Evolutionary conservation across 768 basidiomycete species (phyloP).

Genomic region (Termitomyces sp.): DNA sequence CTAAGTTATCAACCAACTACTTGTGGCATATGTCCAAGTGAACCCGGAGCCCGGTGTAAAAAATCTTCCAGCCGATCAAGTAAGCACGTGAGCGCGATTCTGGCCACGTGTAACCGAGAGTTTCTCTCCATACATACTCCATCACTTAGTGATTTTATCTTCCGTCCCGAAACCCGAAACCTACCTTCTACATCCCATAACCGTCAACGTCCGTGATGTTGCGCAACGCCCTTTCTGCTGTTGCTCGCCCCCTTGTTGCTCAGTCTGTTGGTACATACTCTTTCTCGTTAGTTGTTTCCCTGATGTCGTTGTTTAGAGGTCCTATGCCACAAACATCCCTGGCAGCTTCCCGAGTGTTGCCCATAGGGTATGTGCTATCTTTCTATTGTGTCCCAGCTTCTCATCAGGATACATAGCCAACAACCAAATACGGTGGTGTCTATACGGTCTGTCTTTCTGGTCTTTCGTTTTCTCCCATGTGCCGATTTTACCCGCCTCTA

Average conservation of each 20-base stretch:
- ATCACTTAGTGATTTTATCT: conserved; percentile 4
- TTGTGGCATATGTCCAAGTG: background rate
- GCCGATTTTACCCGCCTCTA: conserved; percentile 29
- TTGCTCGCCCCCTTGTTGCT: conserved; percentile 45
- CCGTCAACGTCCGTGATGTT: conserved; percentile 47
- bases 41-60: background rate
- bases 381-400: conserved; percentile 9
- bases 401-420: conserved; percentile 40
- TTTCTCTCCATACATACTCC: background rate
- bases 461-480: conserved; percentile 7
- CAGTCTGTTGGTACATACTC: conserved; percentile 40
- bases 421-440: conserved; percentile 90
- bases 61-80: background rate
- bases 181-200: conserved; percentile 21
- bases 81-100: conserved; percentile 11
- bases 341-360: conserved; percentile 75
- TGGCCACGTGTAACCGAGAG: conserved; percentile 12
- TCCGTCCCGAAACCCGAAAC: conserved; percentile 23
- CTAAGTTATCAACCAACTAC: background rate
- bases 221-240: conserved; percentile 56
- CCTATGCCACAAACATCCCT: conserved; percentile 66
- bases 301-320: conserved; percentile 36
- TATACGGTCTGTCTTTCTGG: conserved; percentile 62
- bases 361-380: conserved; percentile 48
- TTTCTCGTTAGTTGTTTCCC: background rate